Evolutionary conservation across 179 eudicot species (phyloP), one percentile per base, ranked within the genome.

Genomic region (Beta macrorhiza): DNA sequence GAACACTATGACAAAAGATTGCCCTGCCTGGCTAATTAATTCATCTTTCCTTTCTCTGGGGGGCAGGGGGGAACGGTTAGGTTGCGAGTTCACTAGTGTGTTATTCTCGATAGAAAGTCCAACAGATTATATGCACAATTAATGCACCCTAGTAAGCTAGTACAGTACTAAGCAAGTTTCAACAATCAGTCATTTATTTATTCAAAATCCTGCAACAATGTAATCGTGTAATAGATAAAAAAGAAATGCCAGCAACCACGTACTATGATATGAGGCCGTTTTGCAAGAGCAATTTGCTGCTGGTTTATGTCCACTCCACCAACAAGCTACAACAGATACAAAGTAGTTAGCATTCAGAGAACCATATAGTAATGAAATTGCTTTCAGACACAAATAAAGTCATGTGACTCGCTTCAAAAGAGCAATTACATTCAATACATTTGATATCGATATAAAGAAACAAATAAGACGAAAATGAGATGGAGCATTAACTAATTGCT

Each of bases 211-310:
- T 42, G 51, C 8, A 61, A 61, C 22, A 16, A 61, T 19, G n/a
- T 3, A 61, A 68, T 0, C 15, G 12, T 49, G 52, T n/a, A 16
- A 68, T 17, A 53, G 1, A 72, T 4, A 79, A 25, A 61, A 65
- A 37, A 53, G 1, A 45, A 67, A 37, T 22, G n/a, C 25, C 10
- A 72, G 64, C 5, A 62, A 77, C 52, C 68, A 72, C 97, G 87
- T 86, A 94, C 98, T 75, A 94, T 84, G 56, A 94, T 87, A 77
- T 94, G 97, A 57, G 98, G 98, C 65, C 97, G 89, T 86, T 87
- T 93, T 51, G 83, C 98, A 37, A 94, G 88, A 52, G 87, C 82
- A 88, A 89, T 82, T 74, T 90, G 87, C 78, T 94, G 98, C 72
- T 91, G 96, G 72, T 82, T 90, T 78, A 63, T 81, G 84, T 93